Evolutionary conservation across 208 protist genomes (phyloP).

Genomic region (Herpetomonas tarakana): DNA sequence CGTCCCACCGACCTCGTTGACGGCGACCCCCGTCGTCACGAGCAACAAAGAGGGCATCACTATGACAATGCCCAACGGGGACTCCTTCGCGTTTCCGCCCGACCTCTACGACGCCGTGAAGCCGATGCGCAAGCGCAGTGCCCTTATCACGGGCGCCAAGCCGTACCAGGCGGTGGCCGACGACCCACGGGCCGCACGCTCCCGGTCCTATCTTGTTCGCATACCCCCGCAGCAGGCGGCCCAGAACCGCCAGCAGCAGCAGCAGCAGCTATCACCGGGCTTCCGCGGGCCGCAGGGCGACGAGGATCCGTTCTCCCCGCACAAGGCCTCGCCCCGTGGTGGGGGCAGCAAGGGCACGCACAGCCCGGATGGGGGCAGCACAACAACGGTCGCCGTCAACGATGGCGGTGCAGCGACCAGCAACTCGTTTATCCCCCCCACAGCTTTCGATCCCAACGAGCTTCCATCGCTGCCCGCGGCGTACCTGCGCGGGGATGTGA

Average conservation of each 20-base stretch:
- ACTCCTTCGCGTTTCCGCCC: background rate
- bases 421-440: background rate
- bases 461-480: constrained; percentile 1
- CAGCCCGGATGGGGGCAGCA: background rate
- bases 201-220: background rate
- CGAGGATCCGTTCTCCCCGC: background rate
- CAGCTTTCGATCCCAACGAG: background rate
- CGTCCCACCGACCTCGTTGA: too few species aligned
- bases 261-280: too few species aligned
- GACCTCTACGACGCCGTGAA: constrained; percentile 4
- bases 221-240: background rate
- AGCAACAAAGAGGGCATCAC: background rate
- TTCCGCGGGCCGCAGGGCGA: background rate
- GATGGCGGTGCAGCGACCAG: background rate
- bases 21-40: background rate
- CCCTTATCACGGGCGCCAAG: constrained; percentile 18
- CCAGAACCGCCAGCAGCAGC: background rate
- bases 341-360: background rate
- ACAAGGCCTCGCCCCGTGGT: background rate
- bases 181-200: constrained; percentile 3
- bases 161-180: constrained; percentile 23
- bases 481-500: constrained; percentile 12
- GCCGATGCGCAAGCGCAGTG: constrained; percentile 20
- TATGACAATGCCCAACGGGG: background rate
- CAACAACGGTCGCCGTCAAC: background rate